Percentiles rank a stretch among this genome's conserved stretches.
These are phyloP conservation scores for Grosmannia clavigera DNA, from an alignment of 2,329 filamentous ascomycete species.

Conservation along the genomic window DNA sequence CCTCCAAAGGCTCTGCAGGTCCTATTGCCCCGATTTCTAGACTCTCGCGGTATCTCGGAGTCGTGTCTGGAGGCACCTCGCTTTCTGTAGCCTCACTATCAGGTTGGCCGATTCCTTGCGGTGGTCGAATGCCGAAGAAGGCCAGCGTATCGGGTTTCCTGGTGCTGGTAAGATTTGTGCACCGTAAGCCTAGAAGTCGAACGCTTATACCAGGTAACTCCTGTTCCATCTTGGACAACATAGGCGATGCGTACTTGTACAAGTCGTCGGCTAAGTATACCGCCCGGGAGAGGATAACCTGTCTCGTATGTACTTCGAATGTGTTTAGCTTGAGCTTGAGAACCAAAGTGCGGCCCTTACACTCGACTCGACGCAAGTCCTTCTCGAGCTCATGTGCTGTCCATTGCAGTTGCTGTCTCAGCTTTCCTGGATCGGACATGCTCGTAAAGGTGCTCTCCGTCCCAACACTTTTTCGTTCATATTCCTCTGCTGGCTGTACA, in stretches of 20 bases:
- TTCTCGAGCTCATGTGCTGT: conserved; percentile 79
- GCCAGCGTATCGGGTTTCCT: conserved; percentile 65
- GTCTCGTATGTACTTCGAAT: conserved; percentile 80
- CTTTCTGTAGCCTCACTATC: neutral
- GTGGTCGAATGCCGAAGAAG: conserved; percentile 60
- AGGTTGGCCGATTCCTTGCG: conserved; percentile 12
- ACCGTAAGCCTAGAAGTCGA: conserved; percentile 77
- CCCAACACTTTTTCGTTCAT: conserved; percentile 85
- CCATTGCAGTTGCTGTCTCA: conserved; percentile 66
- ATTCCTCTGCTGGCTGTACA: conserved; percentile 76
- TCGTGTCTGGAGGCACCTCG: neutral
- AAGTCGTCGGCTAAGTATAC: conserved; percentile 67
- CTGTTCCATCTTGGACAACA: conserved; percentile 72
- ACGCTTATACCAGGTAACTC: conserved; percentile 70
- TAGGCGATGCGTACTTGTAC: conserved; percentile 68
- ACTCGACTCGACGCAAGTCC: conserved; percentile 65
- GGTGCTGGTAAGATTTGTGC: conserved; percentile 75
- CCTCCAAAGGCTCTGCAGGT: neutral
- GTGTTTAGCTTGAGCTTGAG: conserved; percentile 91
- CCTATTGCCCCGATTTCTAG: neutral
- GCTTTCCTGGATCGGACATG: conserved; percentile 51
- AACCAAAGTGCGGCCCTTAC: conserved; percentile 82
- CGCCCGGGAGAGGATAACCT: conserved; percentile 61
- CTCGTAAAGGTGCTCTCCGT: conserved; percentile 88
- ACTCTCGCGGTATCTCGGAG: neutral